These are phyloP conservation scores for Camellia lanceoleosa DNA, from an alignment of 148 eudicot genomes.

Conservation along the genomic window DNA sequence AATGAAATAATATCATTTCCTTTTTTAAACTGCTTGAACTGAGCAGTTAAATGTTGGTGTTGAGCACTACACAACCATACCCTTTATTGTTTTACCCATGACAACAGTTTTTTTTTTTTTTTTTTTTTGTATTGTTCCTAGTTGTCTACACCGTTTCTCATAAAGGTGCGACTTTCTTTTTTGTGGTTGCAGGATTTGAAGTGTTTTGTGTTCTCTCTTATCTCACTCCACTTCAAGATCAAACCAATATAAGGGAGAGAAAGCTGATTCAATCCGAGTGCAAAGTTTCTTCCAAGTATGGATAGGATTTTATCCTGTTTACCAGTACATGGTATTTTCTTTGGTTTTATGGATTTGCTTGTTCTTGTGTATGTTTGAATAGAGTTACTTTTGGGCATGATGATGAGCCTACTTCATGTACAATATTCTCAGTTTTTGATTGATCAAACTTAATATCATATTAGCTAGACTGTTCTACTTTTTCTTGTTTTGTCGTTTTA, in stretches of 20 bases:
- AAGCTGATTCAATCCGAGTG: neutral
- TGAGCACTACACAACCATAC: neutral
- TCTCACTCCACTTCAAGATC: constrained; percentile 16
- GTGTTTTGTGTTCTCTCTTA: constrained; percentile 16
- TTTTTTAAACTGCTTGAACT: neutral
- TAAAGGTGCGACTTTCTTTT: neutral
- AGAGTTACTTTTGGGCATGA: neutral
- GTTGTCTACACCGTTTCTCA: neutral
- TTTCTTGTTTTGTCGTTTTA: too few relatives aligned
- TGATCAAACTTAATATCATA: too few relatives aligned
- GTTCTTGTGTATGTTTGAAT: neutral
- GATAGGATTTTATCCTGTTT: neutral
- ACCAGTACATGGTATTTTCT: neutral
- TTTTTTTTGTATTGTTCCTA: neutral
- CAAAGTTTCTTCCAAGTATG: neutral
- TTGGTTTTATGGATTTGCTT: neutral
- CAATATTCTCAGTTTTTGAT: too few relatives aligned
- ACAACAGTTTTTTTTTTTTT: too few relatives aligned
- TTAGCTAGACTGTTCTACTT: too few relatives aligned
- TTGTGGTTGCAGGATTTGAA: constrained; percentile 12
- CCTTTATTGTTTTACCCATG: too few relatives aligned
- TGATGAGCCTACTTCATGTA: too few relatives aligned
- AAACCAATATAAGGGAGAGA: constrained; percentile 7
- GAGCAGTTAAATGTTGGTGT: neutral
- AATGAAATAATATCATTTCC: neutral